These are phyloP conservation scores for Pleurostoma richardsiae DNA, from an alignment of 2,329 filamentous ascomycete species.

Conservation along the genomic window DNA sequence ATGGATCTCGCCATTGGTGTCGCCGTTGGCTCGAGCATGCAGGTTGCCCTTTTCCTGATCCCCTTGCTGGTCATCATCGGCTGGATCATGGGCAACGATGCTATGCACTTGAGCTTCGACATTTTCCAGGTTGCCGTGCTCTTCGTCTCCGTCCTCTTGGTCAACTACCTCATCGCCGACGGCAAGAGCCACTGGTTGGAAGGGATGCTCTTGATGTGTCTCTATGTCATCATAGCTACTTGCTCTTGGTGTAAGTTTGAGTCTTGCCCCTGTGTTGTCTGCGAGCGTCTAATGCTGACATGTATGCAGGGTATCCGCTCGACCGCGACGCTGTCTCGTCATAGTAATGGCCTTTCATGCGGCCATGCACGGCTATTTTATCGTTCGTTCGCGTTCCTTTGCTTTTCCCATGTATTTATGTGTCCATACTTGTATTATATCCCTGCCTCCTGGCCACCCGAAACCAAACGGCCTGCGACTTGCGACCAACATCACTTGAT, in stretches of 20 bases:
- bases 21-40: conserved; percentile 74
- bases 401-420: too few species aligned
- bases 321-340: too few species aligned
- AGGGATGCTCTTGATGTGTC: conserved; percentile 68
- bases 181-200: conserved; percentile 81
- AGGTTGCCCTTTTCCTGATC: conserved; percentile 75
- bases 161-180: conserved; percentile 82
- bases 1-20: conserved; percentile 81
- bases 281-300: neutral
- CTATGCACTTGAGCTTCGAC: conserved; percentile 82
- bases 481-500: too few species aligned
- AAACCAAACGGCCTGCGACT: too few species aligned
- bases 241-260: conserved; percentile 55
- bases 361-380: too few species aligned
- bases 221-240: conserved; percentile 74
- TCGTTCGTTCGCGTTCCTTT: too few species aligned
- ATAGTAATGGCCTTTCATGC: too few species aligned
- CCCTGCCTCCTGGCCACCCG: too few species aligned
- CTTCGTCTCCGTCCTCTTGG: conserved; percentile 77
- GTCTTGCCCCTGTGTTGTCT: neutral
- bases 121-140: conserved; percentile 83
- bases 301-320: too few species aligned
- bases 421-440: too few species aligned
- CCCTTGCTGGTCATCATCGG: conserved; percentile 72
- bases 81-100: conserved; percentile 66